Percentiles rank a stretch among this genome's conserved stretches.
These are phyloP conservation scores for Moesziomyces sp. DNA, from an alignment of 1,284 basidiomycete genomes.

Conservation along the genomic window DNA sequence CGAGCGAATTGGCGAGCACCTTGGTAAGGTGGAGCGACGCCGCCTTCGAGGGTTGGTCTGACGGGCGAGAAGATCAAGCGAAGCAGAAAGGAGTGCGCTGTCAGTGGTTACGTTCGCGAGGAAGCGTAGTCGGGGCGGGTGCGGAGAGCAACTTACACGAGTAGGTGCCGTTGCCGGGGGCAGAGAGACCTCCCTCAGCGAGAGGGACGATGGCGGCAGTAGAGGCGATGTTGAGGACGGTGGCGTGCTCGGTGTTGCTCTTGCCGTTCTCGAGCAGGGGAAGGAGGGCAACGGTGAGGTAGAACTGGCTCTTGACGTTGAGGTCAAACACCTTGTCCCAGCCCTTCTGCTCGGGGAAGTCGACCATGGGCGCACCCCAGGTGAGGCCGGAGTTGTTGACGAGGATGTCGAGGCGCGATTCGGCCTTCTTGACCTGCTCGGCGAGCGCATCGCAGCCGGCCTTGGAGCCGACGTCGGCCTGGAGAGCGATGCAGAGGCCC, in stretches of 20 bases:
- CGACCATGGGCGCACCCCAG: conserved; percentile 80
- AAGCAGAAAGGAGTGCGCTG: neutral
- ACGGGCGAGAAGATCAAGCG: neutral
- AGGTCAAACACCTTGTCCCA: conserved; percentile 75
- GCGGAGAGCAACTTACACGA: conserved; percentile 74
- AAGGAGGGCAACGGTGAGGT: conserved; percentile 65
- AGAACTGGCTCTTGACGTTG: conserved; percentile 67
- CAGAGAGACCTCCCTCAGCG: conserved; percentile 72
- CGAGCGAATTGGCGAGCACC: conserved; percentile 78
- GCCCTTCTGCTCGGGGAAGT: conserved; percentile 76
- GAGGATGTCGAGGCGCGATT: conserved; percentile 74
- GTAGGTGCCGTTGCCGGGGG: conserved; percentile 78
- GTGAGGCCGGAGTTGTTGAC: conserved; percentile 71
- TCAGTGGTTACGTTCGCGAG: conserved; percentile 1
- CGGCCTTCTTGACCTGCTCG: conserved; percentile 75
- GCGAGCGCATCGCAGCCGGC: conserved; percentile 82
- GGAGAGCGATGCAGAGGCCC: conserved; percentile 52
- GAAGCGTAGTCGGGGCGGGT: too few species aligned
- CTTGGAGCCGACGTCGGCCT: conserved; percentile 71
- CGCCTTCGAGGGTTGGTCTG: conserved; percentile 75
- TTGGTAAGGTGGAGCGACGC: conserved; percentile 83
- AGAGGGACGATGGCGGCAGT: conserved; percentile 75
- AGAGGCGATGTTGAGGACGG: conserved; percentile 79
- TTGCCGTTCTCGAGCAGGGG: conserved; percentile 59
- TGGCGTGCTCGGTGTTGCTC: conserved; percentile 73